A percentile compares a stretch with the other conserved stretches of the same genome.
phyloP scores from a whole-genome alignment of 768 basidiomycete species.

The Rhizopogon vinicolor region DNA sequence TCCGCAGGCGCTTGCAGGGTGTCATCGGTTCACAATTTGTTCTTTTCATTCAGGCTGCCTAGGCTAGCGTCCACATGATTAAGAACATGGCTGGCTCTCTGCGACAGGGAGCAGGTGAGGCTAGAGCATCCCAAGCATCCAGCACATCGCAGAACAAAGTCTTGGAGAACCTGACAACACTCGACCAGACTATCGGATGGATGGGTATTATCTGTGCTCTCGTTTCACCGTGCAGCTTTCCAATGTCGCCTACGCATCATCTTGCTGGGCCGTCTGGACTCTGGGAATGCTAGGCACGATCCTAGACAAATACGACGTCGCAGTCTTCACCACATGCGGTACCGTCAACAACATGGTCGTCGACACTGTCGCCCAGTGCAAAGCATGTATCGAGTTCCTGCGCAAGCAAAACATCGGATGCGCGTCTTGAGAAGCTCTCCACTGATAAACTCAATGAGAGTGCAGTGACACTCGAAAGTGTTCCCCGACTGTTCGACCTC shows the following conservation, averaged over 20 bases:
- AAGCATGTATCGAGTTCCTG: slow-evolving; percentile 60
- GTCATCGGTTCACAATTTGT: not conserved
- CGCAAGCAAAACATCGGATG: no score
- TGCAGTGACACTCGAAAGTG: no score
- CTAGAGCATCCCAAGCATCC: slow-evolving; percentile 80
- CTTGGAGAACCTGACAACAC: slow-evolving; percentile 74
- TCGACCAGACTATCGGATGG: slow-evolving; percentile 72
- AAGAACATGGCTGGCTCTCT: slow-evolving; percentile 55
- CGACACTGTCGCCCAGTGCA: slow-evolving; percentile 86
- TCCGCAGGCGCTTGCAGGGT: not conserved
- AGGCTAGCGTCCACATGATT: slow-evolving; percentile 40
- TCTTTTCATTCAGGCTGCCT: slow-evolving; percentile 29
- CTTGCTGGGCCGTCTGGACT: slow-evolving; percentile 59
- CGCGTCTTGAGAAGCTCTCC: no score
- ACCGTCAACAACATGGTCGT: slow-evolving; percentile 87
- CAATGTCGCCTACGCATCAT: not conserved
- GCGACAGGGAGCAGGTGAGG: slow-evolving; percentile 81
- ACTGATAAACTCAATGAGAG: no score
- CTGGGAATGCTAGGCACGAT: slow-evolving; percentile 93
- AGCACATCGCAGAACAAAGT: slow-evolving; percentile 31
- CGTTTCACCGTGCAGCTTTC: not conserved
- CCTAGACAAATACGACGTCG: slow-evolving; percentile 26
- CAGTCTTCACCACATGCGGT: slow-evolving; percentile 87
- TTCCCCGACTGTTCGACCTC: no score
- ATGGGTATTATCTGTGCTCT: slow-evolving; percentile 82